phyloP scores from a whole-genome alignment of 805 yeast species.

The Kuraishia piskuri region DNA sequence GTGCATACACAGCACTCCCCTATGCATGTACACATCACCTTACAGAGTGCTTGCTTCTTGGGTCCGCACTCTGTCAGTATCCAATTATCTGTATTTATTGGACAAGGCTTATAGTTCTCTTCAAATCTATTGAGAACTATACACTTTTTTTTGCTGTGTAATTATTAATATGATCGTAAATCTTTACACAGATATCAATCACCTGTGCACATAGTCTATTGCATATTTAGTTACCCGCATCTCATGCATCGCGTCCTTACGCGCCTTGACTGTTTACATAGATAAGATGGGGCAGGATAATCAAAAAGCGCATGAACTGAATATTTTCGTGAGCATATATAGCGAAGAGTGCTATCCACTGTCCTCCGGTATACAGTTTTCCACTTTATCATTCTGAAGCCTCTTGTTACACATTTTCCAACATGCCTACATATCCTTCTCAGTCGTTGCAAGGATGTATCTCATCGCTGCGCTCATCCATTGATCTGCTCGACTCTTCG shows the following conservation, averaged over 20 bases:
- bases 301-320: too few relatives aligned
- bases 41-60: neutral
- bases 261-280: neutral
- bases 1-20: neutral
- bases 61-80: too few relatives aligned
- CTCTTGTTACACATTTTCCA: neutral
- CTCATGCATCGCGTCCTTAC: neutral
- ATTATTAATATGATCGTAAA: too few relatives aligned
- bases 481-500: constrained; percentile 23
- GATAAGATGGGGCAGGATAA: neutral
- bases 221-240: neutral
- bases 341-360: too few relatives aligned
- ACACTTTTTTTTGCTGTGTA: neutral
- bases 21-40: neutral
- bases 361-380: too few relatives aligned
- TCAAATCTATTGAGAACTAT: neutral
- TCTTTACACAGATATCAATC: too few relatives aligned
- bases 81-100: neutral
- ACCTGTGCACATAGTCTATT: too few relatives aligned
- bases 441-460: constrained; percentile 12
- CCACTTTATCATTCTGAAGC: neutral
- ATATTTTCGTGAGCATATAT: too few relatives aligned
- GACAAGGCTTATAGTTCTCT: neutral
- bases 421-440: neutral
- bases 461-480: constrained; percentile 21